Evolutionary conservation across 306 rosid species (phyloP).

Genomic region (Malus fusca): DNA sequence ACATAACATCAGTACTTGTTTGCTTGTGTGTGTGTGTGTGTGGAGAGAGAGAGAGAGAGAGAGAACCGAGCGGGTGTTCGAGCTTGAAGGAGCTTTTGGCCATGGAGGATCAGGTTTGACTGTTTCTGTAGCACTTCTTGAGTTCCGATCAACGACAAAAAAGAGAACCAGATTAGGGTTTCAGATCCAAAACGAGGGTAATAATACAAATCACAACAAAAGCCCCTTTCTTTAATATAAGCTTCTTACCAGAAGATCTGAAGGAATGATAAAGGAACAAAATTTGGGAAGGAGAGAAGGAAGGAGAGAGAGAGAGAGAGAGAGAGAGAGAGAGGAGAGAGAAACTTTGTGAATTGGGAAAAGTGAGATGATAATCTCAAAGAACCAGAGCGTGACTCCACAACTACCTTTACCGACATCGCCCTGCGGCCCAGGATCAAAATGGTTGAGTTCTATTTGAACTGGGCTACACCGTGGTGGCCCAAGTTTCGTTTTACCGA

Average conservation of each 20-base stretch:
- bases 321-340: neutral
- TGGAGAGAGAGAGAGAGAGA: neutral
- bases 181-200: neutral
- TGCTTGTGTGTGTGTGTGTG: neutral
- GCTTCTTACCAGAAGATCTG: neutral
- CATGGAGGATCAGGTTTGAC: constrained; percentile 15
- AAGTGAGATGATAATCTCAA: neutral
- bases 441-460: neutral
- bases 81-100: constrained; percentile 49
- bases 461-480: neutral
- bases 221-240: no score
- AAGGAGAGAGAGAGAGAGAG: no score
- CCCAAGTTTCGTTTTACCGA: neutral
- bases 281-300: neutral
- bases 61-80: constrained; percentile 42
- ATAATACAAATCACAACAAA: neutral
- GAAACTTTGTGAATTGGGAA: neutral
- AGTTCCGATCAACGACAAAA: neutral
- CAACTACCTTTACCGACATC: neutral
- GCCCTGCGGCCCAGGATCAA: neutral
- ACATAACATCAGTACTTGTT: neutral
- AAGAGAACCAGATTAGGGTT: neutral
- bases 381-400: neutral
- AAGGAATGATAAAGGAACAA: neutral
- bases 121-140: neutral